A percentile compares a stretch with the other conserved stretches of the same genome.
Evolutionary conservation across 352 stramenopile genomes (phyloP).

Genomic region (Phytophthora tentaculata): DNA sequence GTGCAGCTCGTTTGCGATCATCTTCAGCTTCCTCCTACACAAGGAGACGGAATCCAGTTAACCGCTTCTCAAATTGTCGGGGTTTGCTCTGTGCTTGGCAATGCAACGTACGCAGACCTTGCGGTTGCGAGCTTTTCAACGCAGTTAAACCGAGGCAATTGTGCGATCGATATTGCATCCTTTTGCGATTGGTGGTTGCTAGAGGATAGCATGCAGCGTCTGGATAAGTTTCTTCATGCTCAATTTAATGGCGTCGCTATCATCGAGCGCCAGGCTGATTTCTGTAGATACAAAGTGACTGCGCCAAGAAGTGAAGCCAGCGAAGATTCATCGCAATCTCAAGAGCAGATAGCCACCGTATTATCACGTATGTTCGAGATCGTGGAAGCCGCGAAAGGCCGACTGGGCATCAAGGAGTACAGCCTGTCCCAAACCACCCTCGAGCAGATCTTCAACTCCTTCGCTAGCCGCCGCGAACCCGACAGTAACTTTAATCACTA

Average conservation of each 20-base stretch:
- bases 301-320: background rate
- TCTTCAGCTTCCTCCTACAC: conserved; percentile 6
- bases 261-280: conserved; percentile 69
- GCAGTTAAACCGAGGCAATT: conserved; percentile 27
- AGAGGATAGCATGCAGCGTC: conserved; percentile 52
- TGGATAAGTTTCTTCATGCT: conserved; percentile 45
- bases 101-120: conserved; percentile 28
- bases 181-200: conserved; percentile 74
- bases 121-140: conserved; percentile 36
- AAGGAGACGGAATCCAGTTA: conserved; percentile 5
- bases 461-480: conserved; percentile 55
- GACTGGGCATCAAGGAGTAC: conserved; percentile 84
- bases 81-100: conserved; percentile 41
- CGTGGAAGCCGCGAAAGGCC: conserved; percentile 62
- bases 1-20: conserved; percentile 22
- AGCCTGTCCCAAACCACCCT: conserved; percentile 89
- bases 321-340: background rate
- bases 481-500: background rate
- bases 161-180: conserved; percentile 31
- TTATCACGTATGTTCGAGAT: conserved; percentile 78
- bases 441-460: conserved; percentile 94
- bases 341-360: conserved; percentile 14
- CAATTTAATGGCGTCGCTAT: conserved; percentile 45
- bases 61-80: conserved; percentile 13
- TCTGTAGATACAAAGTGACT: conserved; percentile 65